Evolutionary conservation across 352 stramenopile genomes (phyloP), one percentile per base, ranked within the genome.

Genomic region (Ochromonadaceae sp.): DNA sequence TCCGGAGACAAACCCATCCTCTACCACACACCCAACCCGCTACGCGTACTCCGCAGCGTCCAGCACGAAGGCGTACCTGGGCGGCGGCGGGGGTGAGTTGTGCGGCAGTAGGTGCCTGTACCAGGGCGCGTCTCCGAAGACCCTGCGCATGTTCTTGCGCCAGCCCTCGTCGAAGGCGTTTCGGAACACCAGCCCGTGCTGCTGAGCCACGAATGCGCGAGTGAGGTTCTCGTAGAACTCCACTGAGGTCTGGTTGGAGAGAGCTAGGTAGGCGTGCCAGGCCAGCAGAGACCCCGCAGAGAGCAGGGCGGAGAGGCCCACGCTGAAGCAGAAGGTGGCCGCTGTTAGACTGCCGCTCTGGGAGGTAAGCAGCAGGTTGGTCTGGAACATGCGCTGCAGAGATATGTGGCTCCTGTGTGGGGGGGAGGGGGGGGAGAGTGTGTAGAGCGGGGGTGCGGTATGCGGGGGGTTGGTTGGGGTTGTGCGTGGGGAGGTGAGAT

Each of bases 191-290:
- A 53, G 15, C 43, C 67, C 67, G 17, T 26, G 17, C 25, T 25
- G 38, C 1, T 17, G 17, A 25, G 46, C 32, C 44, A 30, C 20
- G 14, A 14, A 25, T 25, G 25, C 22, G 50, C 35, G 63, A 20
- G 5, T 30, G 30, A 72, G 62, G 43, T 76, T 76, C 26, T 69
- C 42, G 65, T 77, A 76, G 55, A 76, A 76, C 41, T 76, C 71
- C 22, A 76, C 70, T 4, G 70, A 74, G 25, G 70, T 76, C 66
- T 76, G 71, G 31, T 53, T 69, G 0, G 66, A 74, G 1, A 56
- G 60, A 34, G 67, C 46, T 2, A 76, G 60, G 46, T 72, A 76
- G 14, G 71, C 36, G 55, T 76, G 71, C 71, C 71, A 76, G 10
- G 31, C 30, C 10, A 76, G 47, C 17, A 76, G 48, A 15, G 70